Evolutionary conservation across 805 yeast genomes (phyloP).

Genomic region (Myxozyma vanderwaltii): DNA sequence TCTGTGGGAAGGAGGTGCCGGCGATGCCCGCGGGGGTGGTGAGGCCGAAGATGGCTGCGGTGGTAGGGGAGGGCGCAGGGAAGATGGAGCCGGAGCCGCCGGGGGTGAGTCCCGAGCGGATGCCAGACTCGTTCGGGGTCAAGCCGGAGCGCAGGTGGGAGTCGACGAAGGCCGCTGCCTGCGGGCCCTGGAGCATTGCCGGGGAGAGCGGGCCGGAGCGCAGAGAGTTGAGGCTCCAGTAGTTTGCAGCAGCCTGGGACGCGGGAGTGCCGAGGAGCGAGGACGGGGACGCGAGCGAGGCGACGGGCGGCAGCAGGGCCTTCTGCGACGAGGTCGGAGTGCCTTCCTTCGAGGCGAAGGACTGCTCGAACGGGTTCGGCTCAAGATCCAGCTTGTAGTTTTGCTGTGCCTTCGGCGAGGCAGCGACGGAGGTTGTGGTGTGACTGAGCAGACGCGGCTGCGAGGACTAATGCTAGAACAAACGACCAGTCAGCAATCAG

Average conservation of each 20-base stretch:
- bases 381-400: slow-evolving; percentile 63
- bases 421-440: not conserved
- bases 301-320: slow-evolving; percentile 35
- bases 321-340: slow-evolving; percentile 19
- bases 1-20: slow-evolving; percentile 17
- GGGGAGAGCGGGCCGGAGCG: slow-evolving; percentile 45
- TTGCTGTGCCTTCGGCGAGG: not conserved
- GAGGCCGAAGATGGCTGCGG: slow-evolving; percentile 44
- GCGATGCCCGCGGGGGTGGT: slow-evolving; percentile 43
- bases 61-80: slow-evolving; percentile 45
- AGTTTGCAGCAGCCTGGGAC: slow-evolving; percentile 18
- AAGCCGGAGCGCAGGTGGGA: slow-evolving; percentile 55
- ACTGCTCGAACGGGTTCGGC: slow-evolving; percentile 93
- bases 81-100: slow-evolving; percentile 43
- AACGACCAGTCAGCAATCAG: too few species aligned
- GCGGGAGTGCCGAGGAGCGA: slow-evolving; percentile 23
- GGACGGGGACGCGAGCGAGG: slow-evolving; percentile 35
- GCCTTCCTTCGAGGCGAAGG: slow-evolving; percentile 68
- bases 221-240: slow-evolving; percentile 35
- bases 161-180: slow-evolving; percentile 29
- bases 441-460: not conserved
- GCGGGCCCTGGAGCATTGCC: slow-evolving; percentile 44
- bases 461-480: not conserved
- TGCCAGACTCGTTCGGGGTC: slow-evolving; percentile 73
- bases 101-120: slow-evolving; percentile 52